Percentiles rank a stretch among this genome's conserved stretches.
These are phyloP conservation scores for Russula brevipes DNA, from an alignment of 768 basidiomycete genomes.

Conservation along the genomic window DNA sequence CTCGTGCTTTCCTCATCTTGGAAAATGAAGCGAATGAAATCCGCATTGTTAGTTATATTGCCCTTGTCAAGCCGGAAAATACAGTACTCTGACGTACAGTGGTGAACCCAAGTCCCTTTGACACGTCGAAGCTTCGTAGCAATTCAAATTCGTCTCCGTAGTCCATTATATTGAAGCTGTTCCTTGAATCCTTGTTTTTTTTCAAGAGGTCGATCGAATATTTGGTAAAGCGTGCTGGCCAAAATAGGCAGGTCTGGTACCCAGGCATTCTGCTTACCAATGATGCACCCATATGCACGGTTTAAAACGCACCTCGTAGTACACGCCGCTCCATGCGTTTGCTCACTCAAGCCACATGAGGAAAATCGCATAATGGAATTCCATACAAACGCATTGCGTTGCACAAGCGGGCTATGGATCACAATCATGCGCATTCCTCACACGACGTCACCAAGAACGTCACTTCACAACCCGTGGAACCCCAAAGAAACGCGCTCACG, in stretches of 20 bases:
- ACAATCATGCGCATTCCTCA: not conserved
- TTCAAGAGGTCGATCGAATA: not conserved
- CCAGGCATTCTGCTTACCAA: not conserved
- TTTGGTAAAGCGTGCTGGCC: not conserved
- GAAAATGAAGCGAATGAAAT: too few relatives aligned
- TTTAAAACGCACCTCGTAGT: not conserved
- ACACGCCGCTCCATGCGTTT: not conserved
- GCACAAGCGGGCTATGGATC: not conserved
- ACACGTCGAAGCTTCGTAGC: too few relatives aligned
- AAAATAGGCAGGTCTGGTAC: not conserved
- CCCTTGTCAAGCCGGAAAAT: too few relatives aligned
- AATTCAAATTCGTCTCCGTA: too few relatives aligned
- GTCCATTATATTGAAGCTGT: too few relatives aligned
- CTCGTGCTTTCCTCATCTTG: too few relatives aligned
- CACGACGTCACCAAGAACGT: too few relatives aligned
- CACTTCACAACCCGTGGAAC: not conserved
- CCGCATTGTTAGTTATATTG: too few relatives aligned
- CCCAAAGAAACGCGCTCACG: conserved; percentile 25
- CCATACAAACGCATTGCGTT: not conserved
- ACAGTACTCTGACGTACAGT: too few relatives aligned
- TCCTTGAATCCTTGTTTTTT: too few relatives aligned
- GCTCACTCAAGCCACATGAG: not conserved
- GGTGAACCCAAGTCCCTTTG: too few relatives aligned
- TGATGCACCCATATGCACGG: not conserved
- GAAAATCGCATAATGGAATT: not conserved